Conservation (phyloP, 331 rosid species). For the Malus hybrid region DNA sequence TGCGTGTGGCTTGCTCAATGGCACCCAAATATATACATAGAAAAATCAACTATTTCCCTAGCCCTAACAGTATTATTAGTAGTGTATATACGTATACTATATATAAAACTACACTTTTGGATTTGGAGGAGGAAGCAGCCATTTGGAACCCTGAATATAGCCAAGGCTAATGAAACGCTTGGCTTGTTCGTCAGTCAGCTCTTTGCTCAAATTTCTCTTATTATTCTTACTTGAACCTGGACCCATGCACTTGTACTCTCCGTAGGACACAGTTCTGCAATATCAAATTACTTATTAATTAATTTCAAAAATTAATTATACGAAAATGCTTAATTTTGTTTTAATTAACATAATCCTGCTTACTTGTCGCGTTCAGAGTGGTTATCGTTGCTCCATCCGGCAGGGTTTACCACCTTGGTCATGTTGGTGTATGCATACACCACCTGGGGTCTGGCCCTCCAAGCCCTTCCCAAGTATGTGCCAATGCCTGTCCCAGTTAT, state of each 20-base stretch:
- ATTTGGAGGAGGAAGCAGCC: conserved; percentile 65
- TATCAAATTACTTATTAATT: background rate
- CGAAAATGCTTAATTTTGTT: background rate
- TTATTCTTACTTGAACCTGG: conserved; percentile 4
- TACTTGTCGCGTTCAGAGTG: conserved; percentile 22
- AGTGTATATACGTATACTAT: background rate
- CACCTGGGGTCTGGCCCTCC: conserved; percentile 34
- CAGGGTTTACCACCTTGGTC: conserved; percentile 8
- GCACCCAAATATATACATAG: background rate
- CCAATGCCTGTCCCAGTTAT: conserved; percentile 27
- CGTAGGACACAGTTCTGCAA: conserved; percentile 37
- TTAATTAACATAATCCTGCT: background rate
- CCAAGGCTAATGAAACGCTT: conserved; percentile 31
- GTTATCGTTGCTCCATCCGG: conserved; percentile 35
- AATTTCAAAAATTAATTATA: background rate
- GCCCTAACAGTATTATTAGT: background rate
- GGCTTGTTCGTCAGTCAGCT: conserved; percentile 15
- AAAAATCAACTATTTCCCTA: too few species aligned
- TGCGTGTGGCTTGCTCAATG: background rate
- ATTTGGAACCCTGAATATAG: conserved; percentile 35
- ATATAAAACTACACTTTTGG: conserved; percentile 4
- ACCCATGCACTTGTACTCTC: conserved; percentile 42
- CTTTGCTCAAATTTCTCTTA: conserved; percentile 18
- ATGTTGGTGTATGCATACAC: conserved; percentile 38
- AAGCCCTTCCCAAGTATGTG: conserved; percentile 49